Percentiles rank a stretch among this genome's conserved stretches.
Evolutionary conservation across 495 filamentous ascomycete species (phyloP).

Genomic region (Bacidia rubella): DNA sequence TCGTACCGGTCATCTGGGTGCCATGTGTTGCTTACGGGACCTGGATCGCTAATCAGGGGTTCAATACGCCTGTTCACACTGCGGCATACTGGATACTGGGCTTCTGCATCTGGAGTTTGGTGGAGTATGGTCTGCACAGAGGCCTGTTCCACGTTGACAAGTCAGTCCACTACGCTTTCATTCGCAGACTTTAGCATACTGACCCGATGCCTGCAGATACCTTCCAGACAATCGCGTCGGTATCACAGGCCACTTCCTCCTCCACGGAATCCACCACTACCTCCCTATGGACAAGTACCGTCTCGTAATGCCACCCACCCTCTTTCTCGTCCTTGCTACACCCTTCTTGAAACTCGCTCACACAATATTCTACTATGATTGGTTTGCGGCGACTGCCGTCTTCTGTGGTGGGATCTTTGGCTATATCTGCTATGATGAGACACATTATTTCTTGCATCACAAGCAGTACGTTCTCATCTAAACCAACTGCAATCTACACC

Average conservation of each 20-base stretch:
- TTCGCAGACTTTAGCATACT: background rate
- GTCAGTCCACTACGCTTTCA: conserved; percentile 49
- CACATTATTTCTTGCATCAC: conserved; percentile 99
- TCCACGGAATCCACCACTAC: conserved; percentile 97
- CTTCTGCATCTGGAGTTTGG: conserved; percentile 67
- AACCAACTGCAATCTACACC: background rate
- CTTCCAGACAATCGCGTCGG: conserved; percentile 88
- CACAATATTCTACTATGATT: conserved; percentile 68
- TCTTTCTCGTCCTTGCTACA: conserved; percentile 71
- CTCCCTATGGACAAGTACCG: conserved; percentile 95
- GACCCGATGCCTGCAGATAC: conserved; percentile 34
- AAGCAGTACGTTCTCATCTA: conserved; percentile 46
- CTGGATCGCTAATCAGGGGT: conserved; percentile 47
- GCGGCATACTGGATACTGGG: conserved; percentile 50
- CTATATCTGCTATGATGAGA: conserved; percentile 92
- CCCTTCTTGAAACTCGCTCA: conserved; percentile 95
- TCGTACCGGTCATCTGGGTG: conserved; percentile 77
- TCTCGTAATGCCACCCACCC: conserved; percentile 89
- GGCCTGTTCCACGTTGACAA: conserved; percentile 89
- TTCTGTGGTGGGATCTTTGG: conserved; percentile 90
- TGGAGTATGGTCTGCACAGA: conserved; percentile 84
- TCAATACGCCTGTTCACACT: conserved; percentile 31
- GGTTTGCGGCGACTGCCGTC: conserved; percentile 60
- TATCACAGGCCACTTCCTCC: conserved; percentile 79
- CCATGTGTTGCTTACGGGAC: conserved; percentile 65